phyloP scores from a whole-genome alignment of 805 yeast genomes.

The Starmerella lactis-condensi region DNA sequence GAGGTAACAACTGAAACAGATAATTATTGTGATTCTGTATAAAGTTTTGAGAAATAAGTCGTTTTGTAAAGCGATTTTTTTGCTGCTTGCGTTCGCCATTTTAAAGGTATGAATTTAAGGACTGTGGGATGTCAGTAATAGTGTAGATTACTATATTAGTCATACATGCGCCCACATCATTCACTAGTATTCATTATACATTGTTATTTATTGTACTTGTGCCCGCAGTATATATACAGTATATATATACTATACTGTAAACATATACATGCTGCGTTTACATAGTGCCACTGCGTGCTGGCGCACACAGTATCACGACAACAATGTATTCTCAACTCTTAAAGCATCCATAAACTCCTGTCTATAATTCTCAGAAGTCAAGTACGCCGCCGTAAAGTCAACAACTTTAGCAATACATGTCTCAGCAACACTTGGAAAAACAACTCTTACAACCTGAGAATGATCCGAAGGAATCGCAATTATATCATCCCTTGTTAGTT shows the following conservation, averaged over 20 bases:
- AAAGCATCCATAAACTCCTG: conserved; percentile 8
- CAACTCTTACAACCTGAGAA: conserved; percentile 1
- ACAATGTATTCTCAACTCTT: not conserved
- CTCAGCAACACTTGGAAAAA: conserved; percentile 8
- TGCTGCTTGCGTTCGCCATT: conserved; percentile 31
- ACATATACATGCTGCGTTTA: too few relatives aligned
- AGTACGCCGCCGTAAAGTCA: conserved; percentile 10
- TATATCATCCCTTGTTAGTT: not conserved
- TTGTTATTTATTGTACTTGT: too few relatives aligned
- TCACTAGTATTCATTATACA: too few relatives aligned
- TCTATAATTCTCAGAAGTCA: not conserved
- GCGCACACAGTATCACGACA: too few relatives aligned
- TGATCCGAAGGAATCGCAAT: too few relatives aligned
- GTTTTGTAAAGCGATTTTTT: conserved; percentile 25
- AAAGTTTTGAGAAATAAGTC: conserved; percentile 19
- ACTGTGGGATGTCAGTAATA: not conserved
- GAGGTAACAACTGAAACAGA: conserved; percentile 28
- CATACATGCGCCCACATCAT: too few relatives aligned
- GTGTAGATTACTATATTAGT: too few relatives aligned
- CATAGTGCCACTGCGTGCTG: too few relatives aligned
- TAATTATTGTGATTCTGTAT: conserved; percentile 23
- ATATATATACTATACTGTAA: too few relatives aligned
- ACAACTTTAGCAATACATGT: conserved; percentile 8
- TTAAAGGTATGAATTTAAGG: too few relatives aligned
- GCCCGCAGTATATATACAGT: too few relatives aligned